Percentiles rank a stretch among this genome's conserved stretches.
These are phyloP conservation scores for Cladophialophora carrionii DNA, from an alignment of 2,329 filamentous ascomycete species.

Conservation along the genomic window DNA sequence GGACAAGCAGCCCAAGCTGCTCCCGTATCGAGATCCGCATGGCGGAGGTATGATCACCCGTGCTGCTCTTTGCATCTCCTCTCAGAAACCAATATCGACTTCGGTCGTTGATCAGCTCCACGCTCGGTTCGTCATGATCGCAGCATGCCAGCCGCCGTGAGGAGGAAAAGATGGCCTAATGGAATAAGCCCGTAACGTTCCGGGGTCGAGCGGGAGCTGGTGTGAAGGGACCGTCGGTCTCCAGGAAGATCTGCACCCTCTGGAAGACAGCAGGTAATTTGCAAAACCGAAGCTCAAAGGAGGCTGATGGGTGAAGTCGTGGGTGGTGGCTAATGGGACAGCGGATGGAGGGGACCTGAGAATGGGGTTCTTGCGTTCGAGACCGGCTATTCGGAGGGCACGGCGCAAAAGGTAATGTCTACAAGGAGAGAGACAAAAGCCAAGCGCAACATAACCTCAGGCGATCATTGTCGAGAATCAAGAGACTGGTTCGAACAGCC, in stretches of 20 bases:
- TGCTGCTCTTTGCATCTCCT: constrained; percentile 27
- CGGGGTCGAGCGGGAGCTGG: background rate
- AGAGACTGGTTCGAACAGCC: background rate
- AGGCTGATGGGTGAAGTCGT: constrained; percentile 4
- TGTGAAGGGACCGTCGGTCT: background rate
- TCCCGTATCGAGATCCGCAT: constrained; percentile 89
- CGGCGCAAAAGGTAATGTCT: background rate
- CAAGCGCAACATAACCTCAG: background rate
- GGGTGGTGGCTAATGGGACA: constrained; percentile 8
- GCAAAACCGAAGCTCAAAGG: background rate
- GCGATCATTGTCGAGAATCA: background rate
- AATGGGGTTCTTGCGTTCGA: constrained; percentile 7
- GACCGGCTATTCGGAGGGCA: constrained; percentile 3
- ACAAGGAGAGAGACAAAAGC: background rate
- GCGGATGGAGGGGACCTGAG: constrained; percentile 1
- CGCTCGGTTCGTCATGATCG: constrained; percentile 14
- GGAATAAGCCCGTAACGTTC: background rate
- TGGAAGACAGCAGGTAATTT: background rate
- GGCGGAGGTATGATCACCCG: constrained; percentile 17
- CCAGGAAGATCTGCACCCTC: background rate
- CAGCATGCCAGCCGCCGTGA: background rate
- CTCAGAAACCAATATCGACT: constrained; percentile 5
- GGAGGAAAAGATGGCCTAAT: background rate
- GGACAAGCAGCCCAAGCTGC: constrained; percentile 80
- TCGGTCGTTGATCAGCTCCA: constrained; percentile 19